These are phyloP conservation scores for Phytophthora quininea DNA, from an alignment of 352 stramenopile genomes.

Conservation along the genomic window DNA sequence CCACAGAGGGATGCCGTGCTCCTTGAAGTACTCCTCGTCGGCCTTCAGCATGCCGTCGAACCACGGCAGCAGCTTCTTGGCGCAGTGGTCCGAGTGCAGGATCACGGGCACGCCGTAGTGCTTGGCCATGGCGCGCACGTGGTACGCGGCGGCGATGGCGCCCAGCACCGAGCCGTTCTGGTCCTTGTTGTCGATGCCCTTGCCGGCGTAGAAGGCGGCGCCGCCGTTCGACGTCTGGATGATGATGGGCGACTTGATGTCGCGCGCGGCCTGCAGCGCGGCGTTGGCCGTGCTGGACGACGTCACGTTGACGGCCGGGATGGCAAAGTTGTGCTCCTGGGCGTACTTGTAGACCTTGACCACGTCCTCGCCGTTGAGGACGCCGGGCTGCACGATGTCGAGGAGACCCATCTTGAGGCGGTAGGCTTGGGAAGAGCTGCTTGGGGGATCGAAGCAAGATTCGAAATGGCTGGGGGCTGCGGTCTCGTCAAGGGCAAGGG, in stretches of 20 bases:
- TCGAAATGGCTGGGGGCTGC: conserved; percentile 47
- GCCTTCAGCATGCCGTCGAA: conserved; percentile 97
- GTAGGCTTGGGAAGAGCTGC: conserved; percentile 10
- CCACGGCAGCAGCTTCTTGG: conserved; percentile 98
- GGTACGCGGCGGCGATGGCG: too few relatives aligned
- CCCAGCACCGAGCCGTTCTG: conserved; percentile 75
- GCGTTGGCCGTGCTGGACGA: conserved; percentile 96
- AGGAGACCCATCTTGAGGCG: conserved; percentile 74
- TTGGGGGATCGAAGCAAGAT: conserved; percentile 34
- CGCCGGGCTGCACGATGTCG: conserved; percentile 84
- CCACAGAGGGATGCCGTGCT: conserved; percentile 96
- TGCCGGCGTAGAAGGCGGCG: conserved; percentile 96
- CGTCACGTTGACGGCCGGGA: conserved; percentile 98
- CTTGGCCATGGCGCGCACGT: conserved; percentile 96
- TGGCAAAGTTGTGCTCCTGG: conserved; percentile 95
- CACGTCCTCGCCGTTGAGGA: conserved; percentile 89
- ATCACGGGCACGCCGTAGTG: conserved; percentile 97
- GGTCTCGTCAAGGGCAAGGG: neutral
- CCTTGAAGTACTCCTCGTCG: conserved; percentile 93
- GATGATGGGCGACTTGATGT: conserved; percentile 97
- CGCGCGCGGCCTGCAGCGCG: conserved; percentile 96
- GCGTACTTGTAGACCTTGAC: conserved; percentile 93
- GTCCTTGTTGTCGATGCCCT: conserved; percentile 97
- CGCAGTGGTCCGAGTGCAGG: conserved; percentile 99
- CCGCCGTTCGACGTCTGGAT: conserved; percentile 98